Evolutionary conservation across 139 green algal genomes (phyloP).

Genomic region (Parachlorella kessleri): DNA sequence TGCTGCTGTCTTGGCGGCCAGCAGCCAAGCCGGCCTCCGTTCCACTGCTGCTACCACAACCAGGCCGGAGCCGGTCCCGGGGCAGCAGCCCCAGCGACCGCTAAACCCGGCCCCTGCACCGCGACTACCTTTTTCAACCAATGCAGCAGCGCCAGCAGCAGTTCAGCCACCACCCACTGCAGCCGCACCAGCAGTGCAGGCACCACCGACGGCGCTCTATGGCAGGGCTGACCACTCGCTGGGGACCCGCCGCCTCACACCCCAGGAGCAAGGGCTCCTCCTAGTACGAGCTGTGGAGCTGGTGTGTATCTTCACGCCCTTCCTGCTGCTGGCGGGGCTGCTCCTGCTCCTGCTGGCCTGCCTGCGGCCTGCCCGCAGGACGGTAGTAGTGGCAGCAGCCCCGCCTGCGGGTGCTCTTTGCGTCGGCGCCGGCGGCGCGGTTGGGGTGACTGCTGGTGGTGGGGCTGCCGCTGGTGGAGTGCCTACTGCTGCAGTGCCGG

Average conservation of each 20-base stretch:
- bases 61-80: neutral
- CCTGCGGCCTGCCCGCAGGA: neutral
- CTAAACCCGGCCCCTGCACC: neutral
- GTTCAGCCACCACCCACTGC: neutral
- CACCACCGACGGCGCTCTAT: conserved; percentile 52
- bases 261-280: conserved; percentile 32
- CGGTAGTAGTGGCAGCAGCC: conserved; percentile 1
- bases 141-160: neutral
- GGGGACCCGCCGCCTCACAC: conserved; percentile 10
- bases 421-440: neutral
- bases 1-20: neutral
- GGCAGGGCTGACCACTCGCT: conserved; percentile 59
- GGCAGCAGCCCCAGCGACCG: neutral
- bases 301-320: conserved; percentile 64
- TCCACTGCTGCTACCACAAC: neutral
- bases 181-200: neutral
- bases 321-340: conserved; percentile 57
- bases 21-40: neutral
- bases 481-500: no score
- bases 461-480: no score
- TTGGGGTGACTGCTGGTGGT: neutral
- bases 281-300: conserved; percentile 51
- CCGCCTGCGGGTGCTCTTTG: neutral
- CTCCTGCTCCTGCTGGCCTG: conserved; percentile 57
- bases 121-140: neutral